Percentiles rank a stretch among this genome's conserved stretches.
Evolutionary conservation across 2,329 filamentous ascomycete genomes (phyloP).

Genomic region (Cladosporium sp.): DNA sequence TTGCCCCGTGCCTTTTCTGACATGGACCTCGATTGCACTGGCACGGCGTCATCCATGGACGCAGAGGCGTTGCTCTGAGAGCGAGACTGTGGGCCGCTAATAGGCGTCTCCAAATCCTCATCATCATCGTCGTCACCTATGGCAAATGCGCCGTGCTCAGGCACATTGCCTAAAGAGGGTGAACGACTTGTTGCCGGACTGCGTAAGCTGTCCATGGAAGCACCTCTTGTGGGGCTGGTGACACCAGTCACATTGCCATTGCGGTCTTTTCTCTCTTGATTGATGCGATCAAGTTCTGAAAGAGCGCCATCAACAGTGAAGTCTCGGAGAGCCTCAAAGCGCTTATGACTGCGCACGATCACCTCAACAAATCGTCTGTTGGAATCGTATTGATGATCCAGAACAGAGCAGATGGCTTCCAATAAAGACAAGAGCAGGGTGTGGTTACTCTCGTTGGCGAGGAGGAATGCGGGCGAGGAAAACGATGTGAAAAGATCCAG

Average conservation of each 20-base stretch:
- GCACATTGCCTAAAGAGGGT: conserved; percentile 61
- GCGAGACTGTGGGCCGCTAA: conserved; percentile 5
- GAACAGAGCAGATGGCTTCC: conserved; percentile 81
- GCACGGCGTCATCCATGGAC: conserved; percentile 72
- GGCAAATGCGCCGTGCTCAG: conserved; percentile 80
- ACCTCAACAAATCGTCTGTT: conserved; percentile 80
- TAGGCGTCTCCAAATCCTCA: conserved; percentile 44
- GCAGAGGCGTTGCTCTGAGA: conserved; percentile 40
- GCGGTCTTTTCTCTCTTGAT: conserved; percentile 59
- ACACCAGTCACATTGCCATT: conserved; percentile 26
- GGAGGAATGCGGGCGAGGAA: conserved; percentile 86
- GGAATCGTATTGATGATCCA: conserved; percentile 67
- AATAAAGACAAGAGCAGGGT: conserved; percentile 73
- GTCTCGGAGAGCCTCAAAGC: conserved; percentile 76
- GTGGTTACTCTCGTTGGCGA: conserved; percentile 91
- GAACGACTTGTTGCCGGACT: conserved; percentile 58
- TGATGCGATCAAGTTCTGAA: conserved; percentile 81
- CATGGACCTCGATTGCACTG: conserved; percentile 82
- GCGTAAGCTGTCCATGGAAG: conserved; percentile 62
- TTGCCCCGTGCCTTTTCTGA: conserved; percentile 97
- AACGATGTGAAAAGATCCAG: conserved; percentile 87
- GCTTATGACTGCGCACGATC: conserved; percentile 72
- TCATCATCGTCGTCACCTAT: conserved; percentile 83
- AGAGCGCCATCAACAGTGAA: conserved; percentile 92
- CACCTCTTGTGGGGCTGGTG: conserved; percentile 27